Percentiles rank a stretch among this genome's conserved stretches.
Evolutionary conservation across 2,329 filamentous ascomycete species (phyloP).

Genomic region (Dactylella cylindrospora): DNA sequence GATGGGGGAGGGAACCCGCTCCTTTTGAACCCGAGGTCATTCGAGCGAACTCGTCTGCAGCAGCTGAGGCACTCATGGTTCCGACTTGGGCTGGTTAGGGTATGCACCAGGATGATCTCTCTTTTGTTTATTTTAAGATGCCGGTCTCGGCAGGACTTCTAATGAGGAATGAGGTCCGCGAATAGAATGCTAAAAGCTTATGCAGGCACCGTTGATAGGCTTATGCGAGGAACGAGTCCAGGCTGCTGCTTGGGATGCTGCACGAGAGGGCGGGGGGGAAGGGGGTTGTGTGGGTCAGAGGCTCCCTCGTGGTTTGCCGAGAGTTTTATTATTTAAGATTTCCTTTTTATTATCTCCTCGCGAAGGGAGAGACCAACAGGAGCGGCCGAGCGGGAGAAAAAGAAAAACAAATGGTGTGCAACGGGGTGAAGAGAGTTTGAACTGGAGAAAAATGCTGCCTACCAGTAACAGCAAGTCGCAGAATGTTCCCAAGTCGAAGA

Average conservation of each 20-base stretch:
- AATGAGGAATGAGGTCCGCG: conserved; percentile 44
- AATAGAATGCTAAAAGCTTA: conserved; percentile 17
- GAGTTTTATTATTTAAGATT: conserved; percentile 28
- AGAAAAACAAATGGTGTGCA: conserved; percentile 28
- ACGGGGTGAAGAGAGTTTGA: conserved; percentile 37
- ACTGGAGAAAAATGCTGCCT: conserved; percentile 37
- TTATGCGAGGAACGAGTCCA: conserved; percentile 28
- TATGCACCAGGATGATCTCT: too few species aligned
- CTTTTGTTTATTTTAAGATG: conserved; percentile 28
- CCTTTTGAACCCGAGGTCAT: conserved; percentile 45
- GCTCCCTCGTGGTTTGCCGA: conserved; percentile 45
- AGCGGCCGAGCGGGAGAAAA: too few species aligned
- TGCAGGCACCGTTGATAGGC: conserved; percentile 25
- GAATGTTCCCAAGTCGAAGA: conserved; percentile 4
- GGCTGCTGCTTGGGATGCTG: conserved; percentile 29
- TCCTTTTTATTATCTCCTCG: conserved; percentile 6
- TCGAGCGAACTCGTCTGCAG: conserved; percentile 42
- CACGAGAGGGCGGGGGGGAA: conserved; percentile 41
- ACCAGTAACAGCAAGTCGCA: conserved; percentile 43
- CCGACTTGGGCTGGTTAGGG: conserved; percentile 16
- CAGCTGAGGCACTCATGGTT: conserved; percentile 45
- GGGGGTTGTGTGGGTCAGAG: conserved; percentile 44
- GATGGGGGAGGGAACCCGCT: conserved; percentile 46
- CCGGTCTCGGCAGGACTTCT: conserved; percentile 19
- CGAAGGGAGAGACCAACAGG: conserved; percentile 25